A percentile compares a stretch with the other conserved stretches of the same genome.
Evolutionary conservation across 1,139 yeast genomes (phyloP).

Genomic region (Magnusiomyces fungicola): DNA sequence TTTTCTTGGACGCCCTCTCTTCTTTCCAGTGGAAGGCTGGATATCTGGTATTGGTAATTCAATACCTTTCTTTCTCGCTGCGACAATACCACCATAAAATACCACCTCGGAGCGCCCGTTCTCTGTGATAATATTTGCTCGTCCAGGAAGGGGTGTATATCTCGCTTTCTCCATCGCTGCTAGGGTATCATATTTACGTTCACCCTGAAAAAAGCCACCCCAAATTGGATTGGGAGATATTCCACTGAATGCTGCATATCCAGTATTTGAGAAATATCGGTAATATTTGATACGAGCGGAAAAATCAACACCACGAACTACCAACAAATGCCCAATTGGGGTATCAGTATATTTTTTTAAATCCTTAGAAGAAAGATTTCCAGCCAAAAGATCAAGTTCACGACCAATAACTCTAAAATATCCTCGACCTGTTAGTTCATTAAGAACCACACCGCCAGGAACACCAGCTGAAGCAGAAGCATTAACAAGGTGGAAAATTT

Average conservation of each 20-base stretch:
- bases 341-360: constrained; percentile 10
- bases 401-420: constrained; percentile 46
- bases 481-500: constrained; percentile 46
- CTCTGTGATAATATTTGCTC: constrained; percentile 7
- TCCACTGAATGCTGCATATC: constrained; percentile 31
- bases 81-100: constrained; percentile 17
- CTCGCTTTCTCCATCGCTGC: constrained; percentile 21
- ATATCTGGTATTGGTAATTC: not conserved
- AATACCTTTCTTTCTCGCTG: not conserved
- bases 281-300: constrained; percentile 69
- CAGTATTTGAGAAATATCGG: constrained; percentile 50
- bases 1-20: constrained; percentile 30
- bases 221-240: constrained; percentile 25
- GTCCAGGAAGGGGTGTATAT: constrained; percentile 23
- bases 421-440: constrained; percentile 45
- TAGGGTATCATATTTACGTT: constrained; percentile 9
- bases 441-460: constrained; percentile 48
- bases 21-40: constrained; percentile 16
- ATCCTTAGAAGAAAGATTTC: constrained; percentile 33
- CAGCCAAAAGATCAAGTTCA: constrained; percentile 40
- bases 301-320: constrained; percentile 62
- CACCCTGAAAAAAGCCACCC: constrained; percentile 25
- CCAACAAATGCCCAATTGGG: constrained; percentile 33
- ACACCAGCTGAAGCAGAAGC: constrained; percentile 42
- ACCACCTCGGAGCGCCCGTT: constrained; percentile 11